These are phyloP conservation scores for Candida michaelii DNA, from an alignment of 805 yeast genomes.

Conservation along the genomic window DNA sequence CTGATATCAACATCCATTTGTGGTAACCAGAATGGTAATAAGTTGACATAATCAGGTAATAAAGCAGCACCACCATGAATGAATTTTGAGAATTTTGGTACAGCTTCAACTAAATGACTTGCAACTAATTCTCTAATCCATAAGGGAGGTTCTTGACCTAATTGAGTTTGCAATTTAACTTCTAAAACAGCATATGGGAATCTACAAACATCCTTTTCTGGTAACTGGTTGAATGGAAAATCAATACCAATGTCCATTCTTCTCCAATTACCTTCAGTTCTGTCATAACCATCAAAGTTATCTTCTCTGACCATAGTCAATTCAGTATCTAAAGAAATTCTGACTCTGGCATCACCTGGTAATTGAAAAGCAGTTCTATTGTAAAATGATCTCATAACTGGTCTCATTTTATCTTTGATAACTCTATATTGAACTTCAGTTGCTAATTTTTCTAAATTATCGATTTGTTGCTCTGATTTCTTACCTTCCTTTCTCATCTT, in stretches of 20 bases:
- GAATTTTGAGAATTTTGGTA: constrained; percentile 95
- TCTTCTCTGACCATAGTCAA: constrained; percentile 97
- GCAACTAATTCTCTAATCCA: constrained; percentile 94
- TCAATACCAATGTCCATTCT: constrained; percentile 98
- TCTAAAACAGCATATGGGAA: constrained; percentile 98
- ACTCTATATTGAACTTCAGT: constrained; percentile 90
- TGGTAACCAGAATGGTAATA: constrained; percentile 96
- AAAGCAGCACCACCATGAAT: constrained; percentile 96
- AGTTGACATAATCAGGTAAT: constrained; percentile 75
- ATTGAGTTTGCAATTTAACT: constrained; percentile 94
- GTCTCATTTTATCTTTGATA: constrained; percentile 79
- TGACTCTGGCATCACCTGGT: constrained; percentile 98
- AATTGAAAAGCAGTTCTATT: constrained; percentile 98
- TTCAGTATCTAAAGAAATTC: constrained; percentile 97
- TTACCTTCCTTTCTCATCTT: constrained; percentile 92
- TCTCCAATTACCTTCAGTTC: constrained; percentile 95
- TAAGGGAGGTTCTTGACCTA: constrained; percentile 98
- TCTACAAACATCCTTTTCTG: constrained; percentile 82
- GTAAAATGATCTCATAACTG: constrained; percentile 93
- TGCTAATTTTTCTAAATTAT: constrained; percentile 87
- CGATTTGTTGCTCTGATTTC: constrained; percentile 83
- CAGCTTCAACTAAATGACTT: constrained; percentile 95
- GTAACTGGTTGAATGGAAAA: constrained; percentile 86
- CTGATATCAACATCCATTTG: constrained; percentile 96
- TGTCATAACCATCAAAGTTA: constrained; percentile 86